phyloP scores from a whole-genome alignment of 1,284 basidiomycete species.

The Moesziomyces sp. region DNA sequence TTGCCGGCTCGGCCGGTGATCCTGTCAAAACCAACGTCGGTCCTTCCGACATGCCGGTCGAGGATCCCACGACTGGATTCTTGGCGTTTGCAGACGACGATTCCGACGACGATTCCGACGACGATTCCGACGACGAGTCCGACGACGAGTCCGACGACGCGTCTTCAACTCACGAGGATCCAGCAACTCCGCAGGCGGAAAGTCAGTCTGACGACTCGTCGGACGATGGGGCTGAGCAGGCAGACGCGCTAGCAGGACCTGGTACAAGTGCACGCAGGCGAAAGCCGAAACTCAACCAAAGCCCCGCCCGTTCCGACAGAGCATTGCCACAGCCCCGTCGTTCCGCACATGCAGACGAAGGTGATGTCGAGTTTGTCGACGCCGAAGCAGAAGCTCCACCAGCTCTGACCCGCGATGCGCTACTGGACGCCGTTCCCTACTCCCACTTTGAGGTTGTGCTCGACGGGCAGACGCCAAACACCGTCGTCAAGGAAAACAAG shows the following conservation, averaged over 20 bases:
- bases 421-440: constrained; percentile 36
- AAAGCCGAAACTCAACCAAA: not conserved
- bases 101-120: constrained; percentile 3
- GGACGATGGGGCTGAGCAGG: constrained; percentile 15
- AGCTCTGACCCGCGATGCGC: constrained; percentile 10
- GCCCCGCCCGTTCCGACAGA: too few relatives aligned
- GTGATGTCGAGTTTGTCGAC: not conserved
- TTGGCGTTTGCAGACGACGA: constrained; percentile 23
- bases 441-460: constrained; percentile 22
- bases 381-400: not conserved
- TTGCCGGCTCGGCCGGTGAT: constrained; percentile 8
- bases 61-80: constrained; percentile 32
- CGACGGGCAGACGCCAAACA: constrained; percentile 10
- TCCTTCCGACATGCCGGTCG: constrained; percentile 28
- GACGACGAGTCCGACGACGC: constrained; percentile 4
- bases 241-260: not conserved
- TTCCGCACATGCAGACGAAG: not conserved
- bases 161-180: not conserved
- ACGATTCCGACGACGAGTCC: constrained; percentile 6
- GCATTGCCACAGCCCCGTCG: too few relatives aligned
- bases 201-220: constrained; percentile 14
- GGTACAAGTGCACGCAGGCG: not conserved
- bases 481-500: constrained; percentile 19
- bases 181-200: not conserved
- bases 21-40: constrained; percentile 4